A percentile compares a stretch with the other conserved stretches of the same genome.
Evolutionary conservation across 192 early-diverging fungal genomes (phyloP).

Genomic region (Backusella psychrophila): DNA sequence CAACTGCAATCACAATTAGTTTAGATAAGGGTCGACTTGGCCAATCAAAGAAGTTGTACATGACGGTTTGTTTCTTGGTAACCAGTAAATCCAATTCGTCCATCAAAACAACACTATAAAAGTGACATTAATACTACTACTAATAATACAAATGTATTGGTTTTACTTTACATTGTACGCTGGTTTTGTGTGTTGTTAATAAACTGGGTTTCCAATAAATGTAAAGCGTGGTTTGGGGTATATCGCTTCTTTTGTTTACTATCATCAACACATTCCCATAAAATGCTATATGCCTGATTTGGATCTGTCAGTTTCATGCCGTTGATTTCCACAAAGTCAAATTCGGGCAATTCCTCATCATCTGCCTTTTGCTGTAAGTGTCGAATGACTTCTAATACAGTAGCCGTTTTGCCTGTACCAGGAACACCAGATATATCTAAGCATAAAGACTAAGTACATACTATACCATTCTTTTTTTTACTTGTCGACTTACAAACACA

Average conservation of each 20-base stretch:
- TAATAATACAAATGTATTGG: conserved; percentile 22
- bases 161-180: conserved; percentile 28
- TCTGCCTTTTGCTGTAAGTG: conserved; percentile 58
- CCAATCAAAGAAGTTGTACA: conserved; percentile 99
- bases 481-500: conserved; percentile 70
- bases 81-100: conserved; percentile 97
- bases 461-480: neutral
- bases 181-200: conserved; percentile 39
- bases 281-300: conserved; percentile 74
- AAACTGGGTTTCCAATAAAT: conserved; percentile 73
- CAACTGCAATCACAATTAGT: conserved; percentile 92
- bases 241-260: conserved; percentile 45
- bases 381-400: conserved; percentile 82
- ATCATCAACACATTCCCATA: conserved; percentile 73
- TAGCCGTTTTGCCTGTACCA: conserved; percentile 97
- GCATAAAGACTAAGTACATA: neutral
- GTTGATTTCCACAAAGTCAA: conserved; percentile 94
- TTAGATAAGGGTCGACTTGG: conserved; percentile 79
- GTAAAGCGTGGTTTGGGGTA: conserved; percentile 72
- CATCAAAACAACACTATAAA: conserved; percentile 82
- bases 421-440: conserved; percentile 93
- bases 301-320: conserved; percentile 97
- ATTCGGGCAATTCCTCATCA: conserved; percentile 63
- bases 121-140: neutral
- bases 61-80: conserved; percentile 86